Evolutionary conservation across 2,329 filamentous ascomycete species (phyloP).

Genomic region (Colletotrichum sp.): DNA sequence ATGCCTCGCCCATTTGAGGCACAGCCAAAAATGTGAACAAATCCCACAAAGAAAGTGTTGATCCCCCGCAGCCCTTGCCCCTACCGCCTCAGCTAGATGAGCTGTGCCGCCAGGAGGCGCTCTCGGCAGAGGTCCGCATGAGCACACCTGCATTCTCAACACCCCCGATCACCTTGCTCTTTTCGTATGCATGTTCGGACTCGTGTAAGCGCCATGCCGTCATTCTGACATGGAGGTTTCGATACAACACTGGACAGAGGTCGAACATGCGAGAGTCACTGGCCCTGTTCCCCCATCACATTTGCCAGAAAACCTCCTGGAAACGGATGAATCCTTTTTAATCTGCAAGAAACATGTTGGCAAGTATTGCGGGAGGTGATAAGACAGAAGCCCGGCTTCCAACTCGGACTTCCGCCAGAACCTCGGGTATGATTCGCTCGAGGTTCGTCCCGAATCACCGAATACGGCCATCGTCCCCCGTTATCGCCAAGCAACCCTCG

Average conservation of each 20-base stretch:
- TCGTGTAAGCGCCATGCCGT: not conserved
- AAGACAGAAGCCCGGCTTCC: not conserved
- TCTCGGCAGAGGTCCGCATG: not conserved
- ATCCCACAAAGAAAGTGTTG: not conserved
- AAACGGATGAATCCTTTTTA: not conserved
- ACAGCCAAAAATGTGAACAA: no score
- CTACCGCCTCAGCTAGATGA: not conserved
- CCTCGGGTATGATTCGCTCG: constrained; percentile 6
- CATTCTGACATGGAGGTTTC: not conserved
- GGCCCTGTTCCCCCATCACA: rapidly evolving
- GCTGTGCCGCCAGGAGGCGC: not conserved
- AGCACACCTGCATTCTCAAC: not conserved
- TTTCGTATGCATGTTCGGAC: not conserved
- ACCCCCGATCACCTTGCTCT: not conserved
- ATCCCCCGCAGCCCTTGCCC: not conserved
- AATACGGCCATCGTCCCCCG: not conserved
- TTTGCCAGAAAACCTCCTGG: not conserved
- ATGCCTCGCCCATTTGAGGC: not conserved
- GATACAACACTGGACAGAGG: no score
- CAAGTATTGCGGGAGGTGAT: not conserved
- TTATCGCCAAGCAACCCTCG: constrained; percentile 4
- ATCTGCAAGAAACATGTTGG: not conserved
- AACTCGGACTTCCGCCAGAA: not conserved
- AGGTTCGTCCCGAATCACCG: constrained; percentile 10
- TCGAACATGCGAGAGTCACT: no score